A percentile compares a stretch with the other conserved stretches of the same genome.
Evolutionary conservation across 2,329 filamentous ascomycete genomes (phyloP).

Genomic region (Ambrosiella beaveri): DNA sequence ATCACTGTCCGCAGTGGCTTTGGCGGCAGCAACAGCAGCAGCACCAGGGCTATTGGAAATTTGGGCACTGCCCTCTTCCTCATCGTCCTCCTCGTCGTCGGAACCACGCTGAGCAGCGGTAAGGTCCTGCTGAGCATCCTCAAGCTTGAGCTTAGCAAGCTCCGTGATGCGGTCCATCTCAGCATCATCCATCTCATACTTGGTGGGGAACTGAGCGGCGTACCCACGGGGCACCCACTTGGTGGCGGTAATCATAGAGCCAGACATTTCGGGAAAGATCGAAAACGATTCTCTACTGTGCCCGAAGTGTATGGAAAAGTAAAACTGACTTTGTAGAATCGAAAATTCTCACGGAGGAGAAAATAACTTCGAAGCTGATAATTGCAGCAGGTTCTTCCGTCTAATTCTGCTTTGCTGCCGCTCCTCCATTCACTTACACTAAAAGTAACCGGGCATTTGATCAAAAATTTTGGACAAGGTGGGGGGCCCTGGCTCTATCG

Average conservation of each 20-base stretch:
- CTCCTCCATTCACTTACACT: slow-evolving; percentile 6
- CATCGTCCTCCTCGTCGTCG: slow-evolving; percentile 18
- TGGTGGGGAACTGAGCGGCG: slow-evolving; percentile 56
- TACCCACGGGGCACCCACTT: slow-evolving; percentile 63
- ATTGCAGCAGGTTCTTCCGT: not conserved
- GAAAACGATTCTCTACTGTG: not conserved
- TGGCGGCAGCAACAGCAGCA: not conserved
- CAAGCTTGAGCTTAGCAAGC: slow-evolving; percentile 62
- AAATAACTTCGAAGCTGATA: not conserved
- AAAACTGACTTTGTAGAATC: not conserved
- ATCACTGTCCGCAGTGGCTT: not conserved
- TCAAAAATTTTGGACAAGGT: slow-evolving; percentile 11
- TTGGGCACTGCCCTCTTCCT: slow-evolving; percentile 17
- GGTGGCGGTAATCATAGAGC: slow-evolving; percentile 53
- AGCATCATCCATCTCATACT: slow-evolving; percentile 58
- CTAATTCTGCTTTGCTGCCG: slow-evolving; percentile 1
- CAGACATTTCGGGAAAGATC: slow-evolving; percentile 30
- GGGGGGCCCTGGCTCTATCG: slow-evolving; percentile 7
- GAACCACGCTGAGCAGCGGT: slow-evolving; percentile 24
- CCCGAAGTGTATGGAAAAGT: not conserved
- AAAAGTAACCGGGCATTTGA: not conserved
- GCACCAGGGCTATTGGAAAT: not conserved
- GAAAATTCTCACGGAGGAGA: not conserved
- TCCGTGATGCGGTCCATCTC: slow-evolving; percentile 61
- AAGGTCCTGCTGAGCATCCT: slow-evolving; percentile 80